Conservation (phyloP, 768 basidiomycete species). For the Lentinula lateritia region DNA sequence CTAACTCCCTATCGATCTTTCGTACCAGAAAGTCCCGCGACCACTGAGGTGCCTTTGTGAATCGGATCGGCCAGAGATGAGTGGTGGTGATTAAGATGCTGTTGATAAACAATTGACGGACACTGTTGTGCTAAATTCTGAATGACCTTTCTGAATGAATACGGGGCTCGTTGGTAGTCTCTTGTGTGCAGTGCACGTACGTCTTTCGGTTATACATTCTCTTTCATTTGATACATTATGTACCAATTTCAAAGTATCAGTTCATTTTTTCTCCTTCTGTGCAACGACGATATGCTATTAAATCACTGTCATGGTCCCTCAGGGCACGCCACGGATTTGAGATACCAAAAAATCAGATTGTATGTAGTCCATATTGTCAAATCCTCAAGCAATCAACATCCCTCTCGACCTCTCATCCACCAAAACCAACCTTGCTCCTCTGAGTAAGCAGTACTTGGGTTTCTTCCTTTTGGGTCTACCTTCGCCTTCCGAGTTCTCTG, state of each 20-base stretch:
- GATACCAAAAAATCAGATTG: too few relatives aligned
- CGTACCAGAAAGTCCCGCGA: conserved; percentile 77
- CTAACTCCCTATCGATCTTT: neutral
- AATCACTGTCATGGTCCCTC: too few relatives aligned
- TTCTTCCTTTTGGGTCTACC: neutral
- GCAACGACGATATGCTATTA: neutral
- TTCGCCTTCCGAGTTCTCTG: neutral
- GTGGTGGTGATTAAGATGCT: neutral
- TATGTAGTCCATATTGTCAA: neutral
- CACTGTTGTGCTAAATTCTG: neutral
- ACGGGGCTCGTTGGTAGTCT: neutral
- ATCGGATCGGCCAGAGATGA: neutral
- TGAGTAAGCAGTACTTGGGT: neutral
- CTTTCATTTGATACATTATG: neutral
- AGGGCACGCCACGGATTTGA: too few relatives aligned
- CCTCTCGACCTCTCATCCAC: neutral
- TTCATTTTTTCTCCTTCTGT: neutral
- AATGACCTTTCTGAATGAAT: neutral
- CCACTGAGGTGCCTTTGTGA: conserved; percentile 58
- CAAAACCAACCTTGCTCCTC: neutral
- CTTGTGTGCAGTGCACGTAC: neutral
- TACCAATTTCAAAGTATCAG: neutral
- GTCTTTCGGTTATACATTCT: neutral
- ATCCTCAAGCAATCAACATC: neutral
- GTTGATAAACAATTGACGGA: neutral